Base-by-base conservation (phyloP, 2,329 filamentous ascomycete genomes). In the Talaromyces sp. region DNA sequence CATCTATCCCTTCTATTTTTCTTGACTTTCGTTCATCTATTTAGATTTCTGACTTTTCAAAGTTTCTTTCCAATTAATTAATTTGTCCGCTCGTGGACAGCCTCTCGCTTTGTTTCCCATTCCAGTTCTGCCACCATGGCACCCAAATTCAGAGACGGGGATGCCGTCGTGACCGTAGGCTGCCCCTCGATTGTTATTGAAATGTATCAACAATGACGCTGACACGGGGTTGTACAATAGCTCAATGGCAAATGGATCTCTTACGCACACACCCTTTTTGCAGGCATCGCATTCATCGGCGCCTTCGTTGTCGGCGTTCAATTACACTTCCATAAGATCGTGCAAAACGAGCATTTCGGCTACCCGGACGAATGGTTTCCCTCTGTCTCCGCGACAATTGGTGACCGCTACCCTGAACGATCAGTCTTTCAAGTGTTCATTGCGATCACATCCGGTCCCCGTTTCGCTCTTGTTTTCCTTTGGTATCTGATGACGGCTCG, bases 341-440 rank as follows among this genome's bases (percentile, higher is more conserved):
- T 99, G 57, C 81, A 97, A 75, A 99, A 99, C 76, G 91, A 99
- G 75, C 89, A 92, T 78, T 96, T 91, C 74, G 91, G 91, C 66
- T 96, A 95, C 70, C 92, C 92, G 1, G 81, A 96, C 65, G 92
- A 97, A 80, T 97, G 92, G 92, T 96, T 96, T 69, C 92, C 92
- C 59, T 96, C 92, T 43, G 92, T 97, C 21, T 97, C 93, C 31
- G 88, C 94, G 40, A 97, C 94, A 36, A 99, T 99, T 76, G 94
- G 94, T 72, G 94, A 99, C 75, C 86, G 92, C 64, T 97, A 97
- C 69, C 94, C 94, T 55, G 94, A 99, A 76, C 88, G 94, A 60
- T 96, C 94, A 15, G 88, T 97, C 68, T 99, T 99, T 74, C 93
- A 96, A 84, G 75, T 99, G 64, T 97, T 97, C 72, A 99, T 99